Percentiles rank a stretch among this genome's conserved stretches.
Evolutionary conservation across 2,329 filamentous ascomycete genomes (phyloP).

Genomic region (Botryotinia convoluta): DNA sequence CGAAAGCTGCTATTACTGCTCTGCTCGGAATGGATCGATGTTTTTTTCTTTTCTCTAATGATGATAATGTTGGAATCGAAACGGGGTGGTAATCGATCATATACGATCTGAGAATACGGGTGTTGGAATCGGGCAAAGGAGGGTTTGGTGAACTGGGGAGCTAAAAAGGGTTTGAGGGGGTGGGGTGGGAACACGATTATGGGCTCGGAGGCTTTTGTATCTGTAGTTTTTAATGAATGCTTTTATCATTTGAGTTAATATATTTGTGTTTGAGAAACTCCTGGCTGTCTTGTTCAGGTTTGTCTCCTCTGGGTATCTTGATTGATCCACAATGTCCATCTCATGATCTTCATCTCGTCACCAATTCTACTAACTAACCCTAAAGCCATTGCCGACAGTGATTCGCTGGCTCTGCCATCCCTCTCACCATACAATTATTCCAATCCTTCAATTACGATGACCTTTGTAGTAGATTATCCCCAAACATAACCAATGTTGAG

Average conservation of each 20-base stretch:
- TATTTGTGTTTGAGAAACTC: neutral
- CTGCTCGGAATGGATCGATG: constrained; percentile 6
- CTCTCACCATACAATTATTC: neutral
- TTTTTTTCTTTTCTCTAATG: neutral
- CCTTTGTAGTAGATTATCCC: neutral
- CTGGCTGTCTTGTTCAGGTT: neutral
- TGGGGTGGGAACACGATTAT: neutral
- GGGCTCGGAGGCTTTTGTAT: neutral
- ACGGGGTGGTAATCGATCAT: constrained; percentile 21
- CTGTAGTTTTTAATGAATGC: constrained; percentile 8
- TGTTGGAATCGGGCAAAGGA: neutral
- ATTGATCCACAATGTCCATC: neutral
- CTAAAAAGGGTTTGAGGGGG: neutral
- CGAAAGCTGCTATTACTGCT: neutral
- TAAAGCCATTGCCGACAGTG: neutral
- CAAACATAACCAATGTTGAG: neutral
- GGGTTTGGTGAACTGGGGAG: neutral
- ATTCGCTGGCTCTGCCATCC: too few relatives aligned
- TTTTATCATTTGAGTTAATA: neutral
- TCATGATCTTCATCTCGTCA: neutral
- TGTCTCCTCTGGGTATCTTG: neutral
- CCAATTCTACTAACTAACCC: neutral
- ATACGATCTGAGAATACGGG: constrained; percentile 8
- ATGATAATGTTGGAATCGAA: constrained; percentile 9
- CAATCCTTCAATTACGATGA: neutral